phyloP scores from a whole-genome alignment of 176 grass and related monocot genomes.

The Carex parvula region DNA sequence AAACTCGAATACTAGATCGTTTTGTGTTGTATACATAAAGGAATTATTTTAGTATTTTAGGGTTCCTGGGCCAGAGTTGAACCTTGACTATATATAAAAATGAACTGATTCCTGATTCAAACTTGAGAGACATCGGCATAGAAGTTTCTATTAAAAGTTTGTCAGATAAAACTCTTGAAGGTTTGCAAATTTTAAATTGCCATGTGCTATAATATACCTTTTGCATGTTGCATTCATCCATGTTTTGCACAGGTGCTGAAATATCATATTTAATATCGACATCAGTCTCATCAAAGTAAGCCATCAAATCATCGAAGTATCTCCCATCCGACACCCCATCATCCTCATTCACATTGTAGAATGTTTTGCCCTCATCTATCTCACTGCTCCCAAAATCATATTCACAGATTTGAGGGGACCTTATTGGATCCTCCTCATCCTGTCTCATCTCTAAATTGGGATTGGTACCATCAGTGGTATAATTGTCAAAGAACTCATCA shows the following conservation, averaged over 20 bases:
- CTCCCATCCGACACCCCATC: constrained; percentile 29
- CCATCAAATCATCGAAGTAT: constrained; percentile 46
- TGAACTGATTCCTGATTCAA: neutral
- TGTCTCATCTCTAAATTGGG: constrained; percentile 31
- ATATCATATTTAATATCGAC: constrained; percentile 49
- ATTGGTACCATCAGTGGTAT: neutral
- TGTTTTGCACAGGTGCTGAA: constrained; percentile 13
- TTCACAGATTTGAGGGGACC: neutral
- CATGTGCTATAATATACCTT: constrained; percentile 38
- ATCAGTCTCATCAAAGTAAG: constrained; percentile 59
- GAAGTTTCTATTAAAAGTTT: neutral
- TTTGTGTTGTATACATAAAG: neutral
- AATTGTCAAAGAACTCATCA: constrained; percentile 52
- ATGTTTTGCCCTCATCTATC: constrained; percentile 41
- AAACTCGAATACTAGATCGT: neutral
- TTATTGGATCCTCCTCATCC: constrained; percentile 17
- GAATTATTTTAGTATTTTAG: neutral
- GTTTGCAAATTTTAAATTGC: neutral
- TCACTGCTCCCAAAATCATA: constrained; percentile 17
- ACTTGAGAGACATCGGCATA: neutral
- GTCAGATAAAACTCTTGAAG: neutral
- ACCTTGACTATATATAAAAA: neutral
- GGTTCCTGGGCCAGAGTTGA: neutral
- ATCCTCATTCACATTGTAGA: constrained; percentile 55
- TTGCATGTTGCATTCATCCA: constrained; percentile 15